A percentile compares a stretch with the other conserved stretches of the same genome.
Evolutionary conservation across 164 flowering plant genomes (phyloP).

Genomic region (Stephania japonica): DNA sequence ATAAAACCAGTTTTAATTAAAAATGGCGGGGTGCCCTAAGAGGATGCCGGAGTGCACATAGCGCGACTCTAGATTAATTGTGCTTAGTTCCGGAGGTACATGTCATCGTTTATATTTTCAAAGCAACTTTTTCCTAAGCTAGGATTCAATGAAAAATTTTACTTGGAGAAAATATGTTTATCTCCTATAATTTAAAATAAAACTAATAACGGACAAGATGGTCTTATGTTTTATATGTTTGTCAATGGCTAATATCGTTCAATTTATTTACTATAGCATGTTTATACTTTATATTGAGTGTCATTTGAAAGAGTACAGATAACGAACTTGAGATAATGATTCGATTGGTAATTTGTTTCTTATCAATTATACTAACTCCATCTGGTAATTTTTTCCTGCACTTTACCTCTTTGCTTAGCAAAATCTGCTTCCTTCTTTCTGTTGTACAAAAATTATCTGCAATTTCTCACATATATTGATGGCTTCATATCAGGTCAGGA

Average conservation of each 20-base stretch:
- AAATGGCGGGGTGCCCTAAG: too few relatives aligned
- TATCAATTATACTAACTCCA: background rate
- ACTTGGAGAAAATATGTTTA: background rate
- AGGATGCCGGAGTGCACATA: too few relatives aligned
- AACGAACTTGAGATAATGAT: background rate
- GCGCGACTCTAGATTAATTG: too few relatives aligned
- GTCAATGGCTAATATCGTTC: background rate
- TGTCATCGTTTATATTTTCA: background rate
- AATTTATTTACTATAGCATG: background rate
- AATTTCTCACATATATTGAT: conserved; percentile 9
- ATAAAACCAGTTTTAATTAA: too few relatives aligned
- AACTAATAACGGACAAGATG: background rate
- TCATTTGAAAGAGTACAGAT: background rate
- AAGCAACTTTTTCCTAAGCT: background rate
- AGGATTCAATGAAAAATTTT: background rate
- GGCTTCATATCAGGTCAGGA: conserved; percentile 44
- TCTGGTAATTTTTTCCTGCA: background rate
- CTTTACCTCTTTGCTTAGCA: background rate
- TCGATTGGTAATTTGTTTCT: background rate
- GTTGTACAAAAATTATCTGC: background rate
- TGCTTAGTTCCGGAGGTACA: background rate
- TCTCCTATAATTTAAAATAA: background rate
- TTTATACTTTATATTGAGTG: background rate
- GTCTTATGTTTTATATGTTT: background rate
- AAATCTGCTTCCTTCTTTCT: background rate